phyloP scores from a whole-genome alignment of 148 eudicot species.

The Polygonum aviculare region DNA sequence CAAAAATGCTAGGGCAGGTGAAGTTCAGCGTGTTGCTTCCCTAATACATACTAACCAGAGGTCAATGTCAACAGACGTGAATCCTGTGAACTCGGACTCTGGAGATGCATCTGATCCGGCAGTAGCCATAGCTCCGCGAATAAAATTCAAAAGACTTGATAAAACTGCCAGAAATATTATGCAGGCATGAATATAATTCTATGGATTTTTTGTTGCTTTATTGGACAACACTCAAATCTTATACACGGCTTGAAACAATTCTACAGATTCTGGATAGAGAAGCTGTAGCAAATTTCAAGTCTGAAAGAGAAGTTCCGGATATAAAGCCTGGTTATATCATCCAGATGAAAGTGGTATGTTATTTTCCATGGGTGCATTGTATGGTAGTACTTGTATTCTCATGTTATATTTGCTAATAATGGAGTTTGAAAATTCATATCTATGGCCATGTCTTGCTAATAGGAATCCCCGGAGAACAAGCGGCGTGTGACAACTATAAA shows the following conservation, averaged over 20 bases:
- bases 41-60: constrained; percentile 19
- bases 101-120: constrained; percentile 34
- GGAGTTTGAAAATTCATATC: neutral
- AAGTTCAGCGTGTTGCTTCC: constrained; percentile 12
- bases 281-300: constrained; percentile 66
- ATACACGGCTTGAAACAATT: neutral
- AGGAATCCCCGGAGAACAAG: constrained; percentile 88
- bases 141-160: constrained; percentile 83
- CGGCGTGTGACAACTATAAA: constrained; percentile 66
- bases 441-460: constrained; percentile 10
- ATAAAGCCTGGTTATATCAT: constrained; percentile 77
- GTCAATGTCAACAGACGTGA: constrained; percentile 21
- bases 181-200: constrained; percentile 47
- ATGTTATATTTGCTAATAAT: neutral
- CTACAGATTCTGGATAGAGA: constrained; percentile 85
- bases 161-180: constrained; percentile 86
- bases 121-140: constrained; percentile 35
- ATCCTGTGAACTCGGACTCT: constrained; percentile 13
- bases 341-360: constrained; percentile 81
- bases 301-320: constrained; percentile 68
- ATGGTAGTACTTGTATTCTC: neutral
- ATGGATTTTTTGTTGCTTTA: neutral
- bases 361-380: neutral
- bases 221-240: neutral
- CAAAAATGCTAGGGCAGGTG: neutral